Conservation (phyloP, 2,329 filamentous ascomycete genomes). For the Didymella segeticola region DNA sequence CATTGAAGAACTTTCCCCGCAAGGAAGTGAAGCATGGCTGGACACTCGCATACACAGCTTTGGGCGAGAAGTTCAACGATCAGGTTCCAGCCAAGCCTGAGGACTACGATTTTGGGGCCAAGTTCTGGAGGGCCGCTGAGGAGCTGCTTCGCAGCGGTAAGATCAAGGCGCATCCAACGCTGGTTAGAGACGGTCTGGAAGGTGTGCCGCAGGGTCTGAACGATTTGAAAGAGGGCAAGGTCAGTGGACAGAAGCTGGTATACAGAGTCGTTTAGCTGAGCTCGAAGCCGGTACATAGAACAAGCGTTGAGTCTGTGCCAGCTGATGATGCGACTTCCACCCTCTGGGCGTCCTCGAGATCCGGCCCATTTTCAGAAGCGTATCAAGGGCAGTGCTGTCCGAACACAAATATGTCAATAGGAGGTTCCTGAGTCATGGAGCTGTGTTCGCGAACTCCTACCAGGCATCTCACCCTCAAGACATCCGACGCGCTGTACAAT, state of each 20-base stretch:
- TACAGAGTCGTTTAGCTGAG: conserved; percentile 28
- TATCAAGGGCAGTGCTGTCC: too few species aligned
- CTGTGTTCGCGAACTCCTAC: too few species aligned
- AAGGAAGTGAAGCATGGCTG: conserved; percentile 52
- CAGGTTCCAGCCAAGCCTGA: conserved; percentile 36
- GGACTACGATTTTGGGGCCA: conserved; percentile 39
- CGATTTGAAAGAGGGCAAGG: conserved; percentile 42
- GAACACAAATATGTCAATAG: too few species aligned
- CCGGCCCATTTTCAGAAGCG: too few species aligned
- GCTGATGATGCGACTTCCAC: too few species aligned
- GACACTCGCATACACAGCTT: conserved; percentile 53
- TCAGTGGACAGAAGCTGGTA: conserved; percentile 46
- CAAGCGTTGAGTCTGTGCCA: too few species aligned
- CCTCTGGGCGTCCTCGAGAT: too few species aligned
- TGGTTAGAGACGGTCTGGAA: conserved; percentile 40
- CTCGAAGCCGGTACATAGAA: too few species aligned
- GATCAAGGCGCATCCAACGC: conserved; percentile 41
- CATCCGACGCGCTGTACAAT: background rate
- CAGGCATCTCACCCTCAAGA: background rate
- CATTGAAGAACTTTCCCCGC: conserved; percentile 47
- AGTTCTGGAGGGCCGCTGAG: conserved; percentile 34
- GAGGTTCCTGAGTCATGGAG: background rate
- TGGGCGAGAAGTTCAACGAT: conserved; percentile 49
- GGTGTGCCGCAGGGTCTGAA: conserved; percentile 40
- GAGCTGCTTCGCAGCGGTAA: conserved; percentile 37